A percentile compares a stretch with the other conserved stretches of the same genome.
These are phyloP conservation scores for Starmera caribaea DNA, from an alignment of 805 yeast species.

Conservation along the genomic window DNA sequence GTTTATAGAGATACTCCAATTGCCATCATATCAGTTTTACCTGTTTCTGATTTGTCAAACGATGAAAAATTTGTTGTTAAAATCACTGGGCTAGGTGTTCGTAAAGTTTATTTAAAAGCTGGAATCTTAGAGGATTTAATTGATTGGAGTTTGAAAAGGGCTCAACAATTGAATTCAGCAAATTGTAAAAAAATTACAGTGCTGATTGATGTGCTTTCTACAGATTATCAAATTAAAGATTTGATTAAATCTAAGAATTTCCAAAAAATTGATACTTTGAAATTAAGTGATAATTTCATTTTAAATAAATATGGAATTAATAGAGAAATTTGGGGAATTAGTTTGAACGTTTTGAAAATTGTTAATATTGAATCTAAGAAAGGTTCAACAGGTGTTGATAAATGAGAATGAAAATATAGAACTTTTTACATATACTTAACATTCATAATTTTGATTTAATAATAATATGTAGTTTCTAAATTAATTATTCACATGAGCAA, in stretches of 20 bases:
- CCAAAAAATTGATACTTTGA: slow-evolving; percentile 19
- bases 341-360: slow-evolving; percentile 11
- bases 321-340: slow-evolving; percentile 17
- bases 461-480: too few species aligned
- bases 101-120: slow-evolving; percentile 56
- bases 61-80: slow-evolving; percentile 36
- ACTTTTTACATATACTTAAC: too few species aligned
- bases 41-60: slow-evolving; percentile 31
- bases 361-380: slow-evolving; percentile 8
- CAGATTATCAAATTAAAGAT: slow-evolving; percentile 32
- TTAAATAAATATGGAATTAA: slow-evolving; percentile 10
- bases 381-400: slow-evolving; percentile 15
- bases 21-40: slow-evolving; percentile 43
- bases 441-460: too few species aligned
- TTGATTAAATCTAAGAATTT: slow-evolving; percentile 35
- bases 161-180: slow-evolving; percentile 28
- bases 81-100: slow-evolving; percentile 50
- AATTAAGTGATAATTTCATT: slow-evolving; percentile 5
- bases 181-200: slow-evolving; percentile 26
- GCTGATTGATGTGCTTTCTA: slow-evolving; percentile 40
- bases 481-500: slow-evolving; percentile 7
- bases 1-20: slow-evolving; percentile 65
- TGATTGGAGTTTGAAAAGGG: slow-evolving; percentile 47
- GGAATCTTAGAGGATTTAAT: slow-evolving; percentile 57
- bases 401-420: too few species aligned